Conservation (phyloP, 345 rosid genomes). For the Arabis alpina region DNA sequence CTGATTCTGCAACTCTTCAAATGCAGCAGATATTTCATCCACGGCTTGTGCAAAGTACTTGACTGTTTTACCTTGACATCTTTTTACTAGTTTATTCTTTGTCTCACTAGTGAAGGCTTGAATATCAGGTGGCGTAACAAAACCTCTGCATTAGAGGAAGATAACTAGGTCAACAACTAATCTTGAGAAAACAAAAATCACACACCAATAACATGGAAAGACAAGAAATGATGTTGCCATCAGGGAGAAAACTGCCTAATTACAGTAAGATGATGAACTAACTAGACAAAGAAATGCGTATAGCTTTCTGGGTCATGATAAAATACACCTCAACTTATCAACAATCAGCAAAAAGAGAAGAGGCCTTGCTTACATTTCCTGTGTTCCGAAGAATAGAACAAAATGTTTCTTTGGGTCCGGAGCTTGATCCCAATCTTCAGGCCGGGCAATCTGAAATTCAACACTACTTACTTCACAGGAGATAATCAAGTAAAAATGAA, state of each 20-base stretch:
- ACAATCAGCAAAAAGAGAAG: constrained; percentile 22
- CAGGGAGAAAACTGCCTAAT: constrained; percentile 3
- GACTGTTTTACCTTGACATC: constrained; percentile 72
- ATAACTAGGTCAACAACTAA: constrained; percentile 32
- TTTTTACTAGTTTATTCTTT: constrained; percentile 62
- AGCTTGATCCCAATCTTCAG: constrained; percentile 75
- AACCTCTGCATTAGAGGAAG: constrained; percentile 62
- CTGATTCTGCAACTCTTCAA: constrained; percentile 65
- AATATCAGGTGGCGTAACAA: constrained; percentile 80
- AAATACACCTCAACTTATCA: constrained; percentile 11
- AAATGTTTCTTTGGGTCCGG: constrained; percentile 86
- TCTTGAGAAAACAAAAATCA: constrained; percentile 16
- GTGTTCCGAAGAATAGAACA: constrained; percentile 85
- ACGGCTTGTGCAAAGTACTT: constrained; percentile 84
- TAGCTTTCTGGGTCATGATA: constrained; percentile 1
- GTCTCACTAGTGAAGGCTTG: constrained; percentile 79
- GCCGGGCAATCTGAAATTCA: constrained; percentile 74
- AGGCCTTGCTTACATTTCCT: constrained; percentile 75
- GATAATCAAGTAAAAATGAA: constrained; percentile 12
- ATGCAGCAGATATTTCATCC: constrained; percentile 78
- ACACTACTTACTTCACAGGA: constrained; percentile 39
- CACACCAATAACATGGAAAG: constrained; percentile 22
- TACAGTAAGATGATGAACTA: constrained; percentile 4
- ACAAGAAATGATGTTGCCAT: background rate
- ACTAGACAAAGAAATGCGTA: constrained; percentile 9